Conservation (phyloP, 352 stramenopile genomes). For the Phytophthora litchii region DNA sequence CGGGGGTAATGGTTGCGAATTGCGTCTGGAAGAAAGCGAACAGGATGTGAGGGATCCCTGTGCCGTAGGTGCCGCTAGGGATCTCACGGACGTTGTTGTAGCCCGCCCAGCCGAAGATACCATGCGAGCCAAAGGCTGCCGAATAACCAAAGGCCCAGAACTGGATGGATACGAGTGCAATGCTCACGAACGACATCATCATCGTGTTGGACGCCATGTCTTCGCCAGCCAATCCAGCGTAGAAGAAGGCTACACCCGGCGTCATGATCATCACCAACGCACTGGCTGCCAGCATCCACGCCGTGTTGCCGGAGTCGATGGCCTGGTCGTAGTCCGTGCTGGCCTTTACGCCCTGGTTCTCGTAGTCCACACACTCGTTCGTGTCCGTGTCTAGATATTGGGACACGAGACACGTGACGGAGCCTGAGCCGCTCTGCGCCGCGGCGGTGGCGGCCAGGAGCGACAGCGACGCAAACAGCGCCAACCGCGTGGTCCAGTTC, state of each 20-base stretch:
- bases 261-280: conserved; percentile 38
- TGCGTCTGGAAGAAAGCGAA: conserved; percentile 87
- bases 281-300: conserved; percentile 35
- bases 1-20: conserved; percentile 83
- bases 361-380: conserved; percentile 50
- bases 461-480: conserved; percentile 29
- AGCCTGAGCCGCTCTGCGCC: conserved; percentile 35
- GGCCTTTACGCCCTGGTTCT: conserved; percentile 36
- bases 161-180: conserved; percentile 82
- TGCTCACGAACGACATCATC: conserved; percentile 82
- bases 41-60: conserved; percentile 67
- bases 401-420: conserved; percentile 29
- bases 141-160: conserved; percentile 86
- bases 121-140: conserved; percentile 66
- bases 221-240: conserved; percentile 75
- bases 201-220: conserved; percentile 87
- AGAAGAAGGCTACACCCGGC: conserved; percentile 55
- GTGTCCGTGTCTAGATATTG: conserved; percentile 49
- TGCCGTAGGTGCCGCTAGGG: conserved; percentile 57
- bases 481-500: conserved; percentile 12
- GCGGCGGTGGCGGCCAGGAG: conserved; percentile 28
- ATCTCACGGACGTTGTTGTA: conserved; percentile 69
- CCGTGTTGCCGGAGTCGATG: conserved; percentile 43
- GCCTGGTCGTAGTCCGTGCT: conserved; percentile 19
- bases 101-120: conserved; percentile 63